A percentile compares a stretch with the other conserved stretches of the same genome.
phyloP scores from a whole-genome alignment of 805 yeast species.

The Barnettozyma populi region DNA sequence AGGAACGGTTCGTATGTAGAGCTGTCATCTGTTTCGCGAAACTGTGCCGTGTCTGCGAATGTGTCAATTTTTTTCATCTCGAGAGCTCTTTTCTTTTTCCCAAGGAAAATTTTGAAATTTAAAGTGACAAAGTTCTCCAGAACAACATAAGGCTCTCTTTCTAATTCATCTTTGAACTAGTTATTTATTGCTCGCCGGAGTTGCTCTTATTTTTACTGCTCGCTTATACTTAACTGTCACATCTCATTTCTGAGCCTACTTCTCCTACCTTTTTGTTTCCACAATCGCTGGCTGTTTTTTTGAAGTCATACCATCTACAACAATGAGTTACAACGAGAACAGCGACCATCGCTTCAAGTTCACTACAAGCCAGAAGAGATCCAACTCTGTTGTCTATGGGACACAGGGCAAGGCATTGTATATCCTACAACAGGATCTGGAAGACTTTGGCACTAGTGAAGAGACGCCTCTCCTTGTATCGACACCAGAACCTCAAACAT shows the following conservation, averaged over 20 bases:
- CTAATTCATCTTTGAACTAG: not conserved
- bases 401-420: constrained; percentile 22
- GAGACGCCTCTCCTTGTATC: constrained; percentile 11
- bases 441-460: constrained; percentile 1
- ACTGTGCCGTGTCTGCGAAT: constrained; percentile 5
- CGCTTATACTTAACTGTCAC: too few relatives aligned
- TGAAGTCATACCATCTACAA: not conserved
- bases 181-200: too few relatives aligned
- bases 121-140: not conserved
- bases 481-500: not conserved
- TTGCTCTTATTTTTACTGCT: too few relatives aligned
- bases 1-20: not conserved
- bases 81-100: not conserved
- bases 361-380: constrained; percentile 21
- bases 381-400: constrained; percentile 21
- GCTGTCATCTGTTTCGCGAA: not conserved
- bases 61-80: constrained; percentile 4
- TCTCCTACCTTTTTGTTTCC: not conserved
- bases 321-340: constrained; percentile 2
- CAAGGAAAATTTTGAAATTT: not conserved
- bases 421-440: constrained; percentile 13
- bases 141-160: not conserved
- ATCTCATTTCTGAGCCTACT: too few relatives aligned
- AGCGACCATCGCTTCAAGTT: constrained; percentile 21
- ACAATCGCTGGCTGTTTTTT: not conserved